Evolutionary conservation across 2,329 filamentous ascomycete species (phyloP).

Genomic region (Pseudocercospora eumusae): DNA sequence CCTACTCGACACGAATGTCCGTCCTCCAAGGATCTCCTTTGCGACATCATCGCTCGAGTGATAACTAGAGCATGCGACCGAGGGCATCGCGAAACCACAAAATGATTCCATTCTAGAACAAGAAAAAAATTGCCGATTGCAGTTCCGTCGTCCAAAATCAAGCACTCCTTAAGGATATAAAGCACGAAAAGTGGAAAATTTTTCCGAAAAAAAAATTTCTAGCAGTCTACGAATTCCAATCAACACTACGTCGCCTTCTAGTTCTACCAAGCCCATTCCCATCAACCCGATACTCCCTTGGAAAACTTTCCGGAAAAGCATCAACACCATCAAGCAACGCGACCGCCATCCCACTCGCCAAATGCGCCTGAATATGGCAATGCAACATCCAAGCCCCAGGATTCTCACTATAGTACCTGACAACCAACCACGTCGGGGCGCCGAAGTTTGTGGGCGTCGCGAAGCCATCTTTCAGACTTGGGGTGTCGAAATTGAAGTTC

Average conservation of each 20-base stretch:
- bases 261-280: constrained; percentile 6
- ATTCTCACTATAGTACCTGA: constrained; percentile 50
- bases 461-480: constrained; percentile 56
- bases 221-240: background rate
- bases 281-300: constrained; percentile 26
- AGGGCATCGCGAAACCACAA: background rate
- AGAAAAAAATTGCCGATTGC: background rate
- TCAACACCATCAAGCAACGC: constrained; percentile 53
- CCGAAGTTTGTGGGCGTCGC: constrained; percentile 14
- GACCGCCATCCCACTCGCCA: constrained; percentile 52
- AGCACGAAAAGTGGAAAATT: too few relatives aligned
- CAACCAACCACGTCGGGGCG: constrained; percentile 43
- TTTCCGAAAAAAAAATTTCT: too few relatives aligned
- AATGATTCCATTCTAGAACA: background rate
- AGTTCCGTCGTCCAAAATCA: background rate
- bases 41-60: background rate
- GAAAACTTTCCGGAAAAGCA: constrained; percentile 36
- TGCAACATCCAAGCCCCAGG: constrained; percentile 54
- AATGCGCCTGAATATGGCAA: constrained; percentile 54
- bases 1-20: background rate
- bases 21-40: background rate
- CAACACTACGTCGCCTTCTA: background rate
- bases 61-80: too few relatives aligned
- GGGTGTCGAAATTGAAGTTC: constrained; percentile 60
- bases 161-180: too few relatives aligned